These are phyloP conservation scores for Digitaria exilis DNA, from an alignment of 202 grass and related monocot genomes.

Conservation along the genomic window DNA sequence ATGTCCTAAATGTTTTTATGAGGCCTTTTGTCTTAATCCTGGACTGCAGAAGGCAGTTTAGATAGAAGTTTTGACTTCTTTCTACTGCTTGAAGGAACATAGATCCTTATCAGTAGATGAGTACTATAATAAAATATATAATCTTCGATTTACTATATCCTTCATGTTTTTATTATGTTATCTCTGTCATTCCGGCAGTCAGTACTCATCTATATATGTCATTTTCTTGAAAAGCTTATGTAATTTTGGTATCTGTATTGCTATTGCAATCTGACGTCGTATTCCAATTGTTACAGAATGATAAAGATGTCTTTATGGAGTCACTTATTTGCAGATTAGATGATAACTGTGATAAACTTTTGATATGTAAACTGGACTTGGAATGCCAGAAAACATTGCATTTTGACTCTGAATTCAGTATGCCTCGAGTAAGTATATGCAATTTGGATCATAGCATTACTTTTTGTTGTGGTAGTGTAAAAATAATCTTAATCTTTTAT, in stretches of 20 bases:
- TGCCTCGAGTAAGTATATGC: slow-evolving; percentile 40
- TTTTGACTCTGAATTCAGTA: slow-evolving; percentile 83
- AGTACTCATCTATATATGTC: slow-evolving; percentile 4
- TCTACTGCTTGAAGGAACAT: slow-evolving; percentile 15
- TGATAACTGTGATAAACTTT: slow-evolving; percentile 80
- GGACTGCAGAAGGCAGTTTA: neutral
- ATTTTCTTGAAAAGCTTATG: neutral
- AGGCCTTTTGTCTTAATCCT: neutral
- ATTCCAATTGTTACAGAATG: slow-evolving; percentile 55
- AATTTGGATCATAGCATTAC: neutral
- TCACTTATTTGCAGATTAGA: slow-evolving; percentile 96
- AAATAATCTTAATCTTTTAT: neutral
- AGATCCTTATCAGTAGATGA: slow-evolving; percentile 1
- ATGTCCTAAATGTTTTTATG: neutral
- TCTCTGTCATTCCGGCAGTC: neutral
- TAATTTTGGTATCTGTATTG: slow-evolving; percentile 27
- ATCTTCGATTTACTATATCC: neutral
- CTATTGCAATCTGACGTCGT: slow-evolving; percentile 29
- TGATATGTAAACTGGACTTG: slow-evolving; percentile 87
- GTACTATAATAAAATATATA: slow-evolving; percentile 10
- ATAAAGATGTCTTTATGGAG: slow-evolving; percentile 92
- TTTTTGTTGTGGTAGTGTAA: slow-evolving; percentile 5
- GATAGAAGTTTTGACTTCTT: neutral
- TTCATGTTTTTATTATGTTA: slow-evolving; percentile 21
- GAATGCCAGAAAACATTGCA: slow-evolving; percentile 86